Evolutionary conservation across 148 eudicot species (phyloP).

Genomic region (Mesembryanthemum crystallinum): DNA sequence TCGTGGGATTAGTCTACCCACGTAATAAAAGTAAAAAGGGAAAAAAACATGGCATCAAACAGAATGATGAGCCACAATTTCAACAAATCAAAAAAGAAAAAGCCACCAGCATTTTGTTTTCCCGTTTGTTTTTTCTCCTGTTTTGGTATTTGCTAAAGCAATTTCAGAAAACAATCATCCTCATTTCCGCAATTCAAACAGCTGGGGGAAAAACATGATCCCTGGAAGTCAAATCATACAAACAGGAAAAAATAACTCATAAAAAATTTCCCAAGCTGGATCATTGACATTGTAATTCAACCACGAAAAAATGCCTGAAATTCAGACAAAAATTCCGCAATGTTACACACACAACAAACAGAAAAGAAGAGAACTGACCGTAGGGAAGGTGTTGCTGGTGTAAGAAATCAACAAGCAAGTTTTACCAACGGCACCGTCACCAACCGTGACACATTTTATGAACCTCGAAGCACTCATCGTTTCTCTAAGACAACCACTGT

Average conservation of each 20-base stretch:
- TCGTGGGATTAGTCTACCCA: too few species aligned
- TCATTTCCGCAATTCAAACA: neutral
- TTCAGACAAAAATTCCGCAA: neutral
- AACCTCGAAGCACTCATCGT: slow-evolving; percentile 90
- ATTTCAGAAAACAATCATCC: neutral
- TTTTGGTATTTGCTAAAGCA: neutral
- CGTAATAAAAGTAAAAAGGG: too few species aligned
- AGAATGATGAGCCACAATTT: neutral
- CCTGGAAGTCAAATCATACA: neutral
- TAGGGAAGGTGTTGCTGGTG: slow-evolving; percentile 96
- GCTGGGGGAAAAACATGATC: neutral
- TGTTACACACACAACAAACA: neutral
- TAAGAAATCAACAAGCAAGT: slow-evolving; percentile 88
- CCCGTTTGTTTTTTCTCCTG: neutral
- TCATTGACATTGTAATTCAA: neutral
- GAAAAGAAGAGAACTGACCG: slow-evolving; percentile 39
- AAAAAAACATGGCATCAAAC: neutral
- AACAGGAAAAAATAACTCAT: neutral
- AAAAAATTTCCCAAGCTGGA: neutral
- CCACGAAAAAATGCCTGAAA: neutral
- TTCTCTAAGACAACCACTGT: neutral
- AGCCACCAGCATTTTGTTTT: neutral
- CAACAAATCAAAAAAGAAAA: neutral
- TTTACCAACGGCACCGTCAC: slow-evolving; percentile 94
- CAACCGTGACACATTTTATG: slow-evolving; percentile 90